Evolutionary conservation across 2,329 filamentous ascomycete genomes (phyloP).

Genomic region (Ceratocystis papillata): DNA sequence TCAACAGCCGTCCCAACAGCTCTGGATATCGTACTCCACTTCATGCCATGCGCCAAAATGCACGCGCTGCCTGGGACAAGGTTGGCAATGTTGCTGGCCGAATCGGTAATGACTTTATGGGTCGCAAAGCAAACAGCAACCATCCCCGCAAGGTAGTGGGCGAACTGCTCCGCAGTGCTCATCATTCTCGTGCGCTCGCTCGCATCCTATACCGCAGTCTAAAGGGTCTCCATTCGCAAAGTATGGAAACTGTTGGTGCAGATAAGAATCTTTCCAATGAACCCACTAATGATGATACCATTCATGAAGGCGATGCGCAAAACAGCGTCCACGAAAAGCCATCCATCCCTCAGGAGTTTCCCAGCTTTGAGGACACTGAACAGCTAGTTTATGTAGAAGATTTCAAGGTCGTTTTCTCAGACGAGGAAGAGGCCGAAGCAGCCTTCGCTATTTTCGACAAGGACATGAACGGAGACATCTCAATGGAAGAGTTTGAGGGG

Average conservation of each 20-base stretch:
- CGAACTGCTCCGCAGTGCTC: conserved; percentile 60
- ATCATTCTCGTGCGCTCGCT: conserved; percentile 71
- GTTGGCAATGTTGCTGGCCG: conserved; percentile 77
- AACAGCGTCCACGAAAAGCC: conserved; percentile 21
- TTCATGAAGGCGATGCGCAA: conserved; percentile 10
- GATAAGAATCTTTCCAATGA: conserved; percentile 13
- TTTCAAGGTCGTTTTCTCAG: conserved; percentile 65
- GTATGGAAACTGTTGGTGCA: conserved; percentile 8
- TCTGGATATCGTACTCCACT: conserved; percentile 61
- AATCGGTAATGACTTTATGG: conserved; percentile 85
- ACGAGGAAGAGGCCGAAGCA: conserved; percentile 73
- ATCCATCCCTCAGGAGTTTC: conserved; percentile 31
- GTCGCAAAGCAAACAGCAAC: conserved; percentile 53
- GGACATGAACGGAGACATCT: conserved; percentile 92
- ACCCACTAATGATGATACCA: conserved; percentile 1
- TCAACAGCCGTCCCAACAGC: conserved; percentile 35
- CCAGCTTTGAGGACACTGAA: conserved; percentile 45
- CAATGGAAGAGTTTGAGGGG: conserved; percentile 84
- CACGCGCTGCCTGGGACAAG: conserved; percentile 62
- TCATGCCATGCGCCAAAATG: conserved; percentile 60
- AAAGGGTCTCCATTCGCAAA: conserved; percentile 19
- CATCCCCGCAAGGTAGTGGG: conserved; percentile 78
- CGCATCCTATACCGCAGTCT: conserved; percentile 82
- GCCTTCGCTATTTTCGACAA: conserved; percentile 92
- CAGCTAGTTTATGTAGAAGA: conserved; percentile 72